A percentile compares a stretch with the other conserved stretches of the same genome.
phyloP scores from a whole-genome alignment of 2,329 filamentous ascomycete genomes.

The Penicillium aurantiogriseum region DNA sequence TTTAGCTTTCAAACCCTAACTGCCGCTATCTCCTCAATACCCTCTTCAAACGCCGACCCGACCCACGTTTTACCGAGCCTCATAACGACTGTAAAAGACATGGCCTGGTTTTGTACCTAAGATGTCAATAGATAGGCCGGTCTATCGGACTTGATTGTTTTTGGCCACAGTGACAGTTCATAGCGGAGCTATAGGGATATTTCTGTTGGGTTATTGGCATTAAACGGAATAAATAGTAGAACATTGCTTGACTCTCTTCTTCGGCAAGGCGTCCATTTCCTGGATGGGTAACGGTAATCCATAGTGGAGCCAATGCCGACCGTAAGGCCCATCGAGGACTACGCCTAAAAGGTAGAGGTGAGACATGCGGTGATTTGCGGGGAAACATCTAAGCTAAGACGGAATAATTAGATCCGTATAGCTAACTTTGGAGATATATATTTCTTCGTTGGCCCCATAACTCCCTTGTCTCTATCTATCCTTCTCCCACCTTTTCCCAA shows the following conservation, averaged over 20 bases:
- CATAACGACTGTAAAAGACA: background rate
- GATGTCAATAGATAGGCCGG: background rate
- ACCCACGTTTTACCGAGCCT: background rate
- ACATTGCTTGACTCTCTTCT: background rate
- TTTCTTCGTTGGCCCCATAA: background rate
- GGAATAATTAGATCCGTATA: background rate
- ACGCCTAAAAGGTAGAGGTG: background rate
- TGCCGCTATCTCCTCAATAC: background rate
- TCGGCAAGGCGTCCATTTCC: background rate
- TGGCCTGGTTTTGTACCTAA: background rate
- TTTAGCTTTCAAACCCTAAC: background rate
- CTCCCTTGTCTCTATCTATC: background rate
- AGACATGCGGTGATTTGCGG: background rate
- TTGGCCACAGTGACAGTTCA: background rate
- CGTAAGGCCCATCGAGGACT: background rate
- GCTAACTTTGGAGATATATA: background rate
- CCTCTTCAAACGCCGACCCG: background rate
- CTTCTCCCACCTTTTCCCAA: background rate
- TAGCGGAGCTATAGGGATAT: background rate
- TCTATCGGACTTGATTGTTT: background rate
- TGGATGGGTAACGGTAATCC: background rate
- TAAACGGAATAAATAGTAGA: background rate
- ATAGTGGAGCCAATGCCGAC: background rate
- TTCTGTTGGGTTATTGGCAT: background rate
- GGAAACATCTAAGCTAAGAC: background rate